Conservation (phyloP, 495 filamentous ascomycete genomes). For the Penicillium paxilli region DNA sequence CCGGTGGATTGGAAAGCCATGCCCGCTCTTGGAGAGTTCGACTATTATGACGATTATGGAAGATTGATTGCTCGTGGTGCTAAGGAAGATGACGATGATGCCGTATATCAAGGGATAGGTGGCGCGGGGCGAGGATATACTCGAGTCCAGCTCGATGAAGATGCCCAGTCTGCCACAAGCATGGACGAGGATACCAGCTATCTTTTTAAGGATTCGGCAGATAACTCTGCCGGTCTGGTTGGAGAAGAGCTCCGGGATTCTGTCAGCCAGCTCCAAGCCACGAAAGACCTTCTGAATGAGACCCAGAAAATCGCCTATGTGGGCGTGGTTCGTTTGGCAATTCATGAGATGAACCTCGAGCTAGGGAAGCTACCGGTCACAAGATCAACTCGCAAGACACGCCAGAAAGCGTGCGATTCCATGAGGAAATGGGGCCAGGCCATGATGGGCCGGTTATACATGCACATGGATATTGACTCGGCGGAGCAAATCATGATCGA, state of each 20-base stretch:
- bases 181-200: conserved; percentile 98
- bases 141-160: conserved; percentile 87
- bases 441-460: conserved; percentile 91
- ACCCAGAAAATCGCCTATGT: conserved; percentile 97
- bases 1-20: conserved; percentile 84
- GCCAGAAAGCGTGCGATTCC: conserved; percentile 67
- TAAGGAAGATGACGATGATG: conserved; percentile 66
- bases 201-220: conserved; percentile 72
- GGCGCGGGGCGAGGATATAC: conserved; percentile 96
- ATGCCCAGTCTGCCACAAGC: conserved; percentile 88
- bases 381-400: conserved; percentile 63
- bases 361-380: conserved; percentile 54
- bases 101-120: conserved; percentile 71
- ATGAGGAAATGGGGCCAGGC: conserved; percentile 96
- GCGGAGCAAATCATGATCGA: conserved; percentile 98
- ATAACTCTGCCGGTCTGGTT: conserved; percentile 61
- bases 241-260: conserved; percentile 84
- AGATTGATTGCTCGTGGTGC: conserved; percentile 80
- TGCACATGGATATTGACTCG: conserved; percentile 92
- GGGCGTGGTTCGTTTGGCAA: conserved; percentile 76
- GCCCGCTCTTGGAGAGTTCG: conserved; percentile 88
- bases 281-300: conserved; percentile 92
- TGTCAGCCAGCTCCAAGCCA: conserved; percentile 88
- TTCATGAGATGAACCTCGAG: conserved; percentile 73
- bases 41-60: conserved; percentile 94